Evolutionary conservation across 1,284 basidiomycete species (phyloP).

Genomic region (Gomphus sp.): DNA sequence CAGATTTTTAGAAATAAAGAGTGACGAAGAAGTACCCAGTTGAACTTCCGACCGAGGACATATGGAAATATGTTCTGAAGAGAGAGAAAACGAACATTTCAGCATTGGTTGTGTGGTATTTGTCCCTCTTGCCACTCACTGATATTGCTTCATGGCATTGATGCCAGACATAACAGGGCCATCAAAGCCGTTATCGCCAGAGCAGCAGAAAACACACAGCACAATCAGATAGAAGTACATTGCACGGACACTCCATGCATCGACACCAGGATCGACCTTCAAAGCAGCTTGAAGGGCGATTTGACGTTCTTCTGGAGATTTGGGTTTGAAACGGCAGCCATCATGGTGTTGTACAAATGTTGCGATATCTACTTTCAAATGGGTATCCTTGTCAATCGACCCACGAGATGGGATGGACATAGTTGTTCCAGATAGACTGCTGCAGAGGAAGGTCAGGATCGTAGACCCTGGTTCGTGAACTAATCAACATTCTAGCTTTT

Average conservation of each 20-base stretch:
- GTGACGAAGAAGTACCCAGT: constrained; percentile 10
- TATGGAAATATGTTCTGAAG: constrained; percentile 30
- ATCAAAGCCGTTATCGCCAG: constrained; percentile 43
- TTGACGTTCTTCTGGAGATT: constrained; percentile 32
- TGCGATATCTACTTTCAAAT: not conserved
- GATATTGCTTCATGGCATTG: constrained; percentile 23
- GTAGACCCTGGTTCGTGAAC: not conserved
- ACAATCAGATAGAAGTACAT: too few relatives aligned
- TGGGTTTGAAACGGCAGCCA: constrained; percentile 4
- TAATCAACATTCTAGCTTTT: not conserved
- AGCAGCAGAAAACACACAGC: constrained; percentile 22
- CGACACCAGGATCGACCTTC: constrained; percentile 40
- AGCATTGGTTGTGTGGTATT: not conserved
- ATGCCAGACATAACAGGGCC: constrained; percentile 46
- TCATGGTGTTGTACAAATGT: not conserved
- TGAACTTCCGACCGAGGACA: constrained; percentile 28
- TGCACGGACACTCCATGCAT: constrained; percentile 19
- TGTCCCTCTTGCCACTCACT: not conserved
- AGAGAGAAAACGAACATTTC: not conserved
- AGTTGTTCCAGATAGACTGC: not conserved
- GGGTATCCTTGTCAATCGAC: not conserved
- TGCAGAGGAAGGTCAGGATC: not conserved
- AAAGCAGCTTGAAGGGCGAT: constrained; percentile 35
- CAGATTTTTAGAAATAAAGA: not conserved
- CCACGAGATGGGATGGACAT: not conserved